Base-by-base conservation (phyloP, 176 grass and related monocot species). In the Hordeum marinum region DNA sequence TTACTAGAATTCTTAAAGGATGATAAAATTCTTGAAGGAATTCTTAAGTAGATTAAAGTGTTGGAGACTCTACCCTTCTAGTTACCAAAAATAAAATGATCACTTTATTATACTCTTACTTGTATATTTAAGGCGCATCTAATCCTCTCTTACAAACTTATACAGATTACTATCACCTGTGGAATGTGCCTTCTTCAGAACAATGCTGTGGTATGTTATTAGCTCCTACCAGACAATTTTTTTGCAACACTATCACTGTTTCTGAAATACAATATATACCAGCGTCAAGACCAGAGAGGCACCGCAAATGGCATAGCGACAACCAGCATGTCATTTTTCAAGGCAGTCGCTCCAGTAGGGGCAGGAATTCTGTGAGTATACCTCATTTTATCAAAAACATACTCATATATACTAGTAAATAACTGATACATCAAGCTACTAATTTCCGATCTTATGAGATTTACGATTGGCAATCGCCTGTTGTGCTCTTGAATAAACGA, bases 211-310 rank as follows among this genome's bases (percentile, higher is more conserved):
- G 95, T 98, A 91, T 68, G 79, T 84, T 85, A 45, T 31, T 63
- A 78, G 45, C 0, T 20, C 14, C 71, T 5, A 21, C 34, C 68
- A 80, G 75, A 8, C 50, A 21, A 37, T 17, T 5, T n/a, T 45
- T 0, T 43, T 41, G 40, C 25, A 21, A 55, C 7, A 57, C 20
- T 57, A 0, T 20, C 32, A 68, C 20, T 36, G 25, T 39, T 60
- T 26, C 59, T 77, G 7, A 24, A 89, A 89, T 40, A 63, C 2
- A 61, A 55, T 74, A 25, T 20, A 45, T 77, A 21, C 29, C 88
- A 97, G 92, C 25, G 55, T 63, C 94, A 97, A 86, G 78, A 93
- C 11, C 92, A 97, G 79, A 91, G 95, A 89, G 90, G 90, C 69
- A 85, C 86, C 3, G 92, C 92, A 73, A 97, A 97, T 84, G 88